Base-by-base conservation (phyloP, 2,329 filamentous ascomycete genomes). In the Lecanosticta acicola region DNA sequence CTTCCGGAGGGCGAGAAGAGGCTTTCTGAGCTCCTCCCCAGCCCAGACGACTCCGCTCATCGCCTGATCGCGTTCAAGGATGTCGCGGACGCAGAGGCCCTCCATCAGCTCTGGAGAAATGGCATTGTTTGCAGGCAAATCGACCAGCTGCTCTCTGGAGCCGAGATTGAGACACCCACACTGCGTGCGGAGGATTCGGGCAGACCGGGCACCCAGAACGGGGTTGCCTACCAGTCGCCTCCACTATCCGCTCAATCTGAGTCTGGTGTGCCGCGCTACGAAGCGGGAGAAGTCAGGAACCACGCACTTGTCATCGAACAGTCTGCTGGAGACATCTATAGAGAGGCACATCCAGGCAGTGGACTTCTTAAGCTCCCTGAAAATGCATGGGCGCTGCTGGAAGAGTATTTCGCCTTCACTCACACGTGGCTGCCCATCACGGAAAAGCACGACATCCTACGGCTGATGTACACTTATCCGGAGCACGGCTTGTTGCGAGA, bases 361-460 rank as follows among this genome's bases (percentile, higher is more conserved):
- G 13, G 7, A 35, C 13, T 14, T 7, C 11, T 56, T 3, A 38
- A 62, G 33, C 66, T 84, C 0, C 80, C 75, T 13, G 59, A 64
- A 13, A 75, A 78, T 57, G 78, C 74, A 59, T 81, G 73, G 69
- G 71, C 75, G 2, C 71, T 89, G 3, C 68, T 89, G 32, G 83
- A 88, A 54, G 74, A 84, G 3, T 89, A 87, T 61, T 85, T 87
- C 49, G 78, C 83, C 1, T 87, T 86, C 56, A 86, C 82, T 0
- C 83, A 89, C 61, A 80, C 77, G 43, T 90, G 85, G 85, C 73
- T 90, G 19, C 85, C 85, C 0, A 80, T 90, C 19, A 71, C 84
- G 9, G 81, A 87, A 52, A 84, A 81, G 51, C 77, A 83, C 39
- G 74, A 76, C 34, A 68, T 86, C 3, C 68, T 83, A 21, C 75